Evolutionary conservation across 2,329 filamentous ascomycete genomes (phyloP), one percentile per base, ranked within the genome.

Genomic region (Fusarium sp.): DNA sequence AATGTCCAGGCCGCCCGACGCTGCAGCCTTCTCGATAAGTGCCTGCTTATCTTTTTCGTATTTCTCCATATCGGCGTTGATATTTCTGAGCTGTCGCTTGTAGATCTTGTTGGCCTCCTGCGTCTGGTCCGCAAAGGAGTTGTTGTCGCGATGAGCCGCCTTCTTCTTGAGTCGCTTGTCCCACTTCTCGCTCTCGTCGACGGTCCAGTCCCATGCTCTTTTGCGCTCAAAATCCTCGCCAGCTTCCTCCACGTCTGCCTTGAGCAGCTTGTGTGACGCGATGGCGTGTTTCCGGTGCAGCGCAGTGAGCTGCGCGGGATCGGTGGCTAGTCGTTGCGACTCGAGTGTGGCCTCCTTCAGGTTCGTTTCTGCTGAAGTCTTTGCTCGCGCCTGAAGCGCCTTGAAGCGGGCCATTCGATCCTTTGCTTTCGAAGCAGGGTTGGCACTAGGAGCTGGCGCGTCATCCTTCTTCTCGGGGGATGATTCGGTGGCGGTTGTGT

Each of bases 141-240:
- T 93, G 79, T 95, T 90, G 78, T 97, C 93, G 67, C 91, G 86
- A 75, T 92, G 91, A 16, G 88, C 87, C 63, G 89, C 88, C 82
- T 93, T 96, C 85, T 97, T 97, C 76, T 91, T 92, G 79, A 96
- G 83, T 31, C 94, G 90, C 82, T 90, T 91, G 80, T 99, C 96
- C 96, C 96, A 99, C 72, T 87, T 89, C 82, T 97, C 96, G 73
- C 89, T 92, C 81, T 99, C 96, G 70, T 99, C 96, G 6, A 95
- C 84, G 1, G 96, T 99, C 92, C 96, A 99, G 82, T 98, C 96
- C 96, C 96, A 99, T 1, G 96, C 96, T 40, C 96, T 90, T 82
- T 98, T 97, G 72, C 96, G 92, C 84, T 99, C 96, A 77, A 98
- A 99, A 79, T 98, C 96, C 60, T 92, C 93, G 33, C 93, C 93